A percentile compares a stretch with the other conserved stretches of the same genome.
These are phyloP conservation scores for Theobroma grandiflorum DNA, from an alignment of 441 rosid genomes.

Conservation along the genomic window DNA sequence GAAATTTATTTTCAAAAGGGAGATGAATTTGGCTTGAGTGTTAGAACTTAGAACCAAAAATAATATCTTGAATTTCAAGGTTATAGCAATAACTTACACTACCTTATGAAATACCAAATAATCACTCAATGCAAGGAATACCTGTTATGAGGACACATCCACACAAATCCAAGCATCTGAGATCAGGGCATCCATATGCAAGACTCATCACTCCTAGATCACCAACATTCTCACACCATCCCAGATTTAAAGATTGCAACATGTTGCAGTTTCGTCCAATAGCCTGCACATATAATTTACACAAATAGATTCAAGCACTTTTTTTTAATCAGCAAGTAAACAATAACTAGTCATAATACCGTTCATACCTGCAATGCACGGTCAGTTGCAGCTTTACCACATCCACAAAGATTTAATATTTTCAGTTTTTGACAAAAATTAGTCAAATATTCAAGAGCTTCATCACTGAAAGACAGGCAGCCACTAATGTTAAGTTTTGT, in stretches of 20 bases:
- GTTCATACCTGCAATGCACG: slow-evolving; percentile 75
- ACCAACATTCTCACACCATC: slow-evolving; percentile 94
- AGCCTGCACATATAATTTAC: slow-evolving; percentile 57
- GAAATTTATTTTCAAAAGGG: neutral
- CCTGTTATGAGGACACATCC: slow-evolving; percentile 90
- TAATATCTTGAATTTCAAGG: neutral
- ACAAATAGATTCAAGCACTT: slow-evolving; percentile 11
- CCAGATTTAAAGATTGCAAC: slow-evolving; percentile 81
- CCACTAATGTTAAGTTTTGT: slow-evolving; percentile 92
- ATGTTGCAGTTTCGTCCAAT: slow-evolving; percentile 79
- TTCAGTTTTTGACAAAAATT: slow-evolving; percentile 66
- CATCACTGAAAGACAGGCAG: slow-evolving; percentile 75
- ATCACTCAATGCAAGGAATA: slow-evolving; percentile 27
- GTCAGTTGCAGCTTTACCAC: slow-evolving; percentile 84
- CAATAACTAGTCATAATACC: neutral
- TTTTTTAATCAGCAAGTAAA: neutral
- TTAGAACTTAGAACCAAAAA: neutral
- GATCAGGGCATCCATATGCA: slow-evolving; percentile 92
- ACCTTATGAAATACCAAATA: neutral
- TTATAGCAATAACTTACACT: neutral
- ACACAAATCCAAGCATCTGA: slow-evolving; percentile 80
- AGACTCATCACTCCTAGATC: slow-evolving; percentile 86
- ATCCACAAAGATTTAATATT: slow-evolving; percentile 86
- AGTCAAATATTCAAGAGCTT: slow-evolving; percentile 65
- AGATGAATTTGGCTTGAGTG: neutral